Evolutionary conservation across 2,329 filamentous ascomycete genomes (phyloP), one percentile per base, ranked within the genome.

Genomic region (Pestalotiopsis sp.): DNA sequence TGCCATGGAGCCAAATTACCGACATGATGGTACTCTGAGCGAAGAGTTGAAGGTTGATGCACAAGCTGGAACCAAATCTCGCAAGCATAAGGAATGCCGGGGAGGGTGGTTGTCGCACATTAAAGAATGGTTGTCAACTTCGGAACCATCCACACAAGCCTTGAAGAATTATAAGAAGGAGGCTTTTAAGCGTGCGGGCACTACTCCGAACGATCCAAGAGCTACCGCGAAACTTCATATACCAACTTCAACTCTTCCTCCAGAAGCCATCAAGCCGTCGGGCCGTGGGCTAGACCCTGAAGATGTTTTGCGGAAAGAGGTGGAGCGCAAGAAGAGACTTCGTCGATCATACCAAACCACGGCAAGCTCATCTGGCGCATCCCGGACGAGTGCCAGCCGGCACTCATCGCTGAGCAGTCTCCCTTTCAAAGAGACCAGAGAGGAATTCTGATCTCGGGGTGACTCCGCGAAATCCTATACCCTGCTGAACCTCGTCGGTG

Each of bases 141-240:
- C 81, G 61, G 85, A 87, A 69, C 85, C 85, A 11, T 86, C 85
- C 0, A 78, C 79, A 1, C 81, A 84, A 58, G 85, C 83, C 1
- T 77, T 85, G 70, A 84, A 81, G 70, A 74, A 82, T 14, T 82
- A 85, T 69, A 83, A 81, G 71, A 80, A 77, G 65, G 78, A 79
- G 14, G 76, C 79, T 1, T 85, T 79, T 69, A 77, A 79, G 60
- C 82, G 77, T 56, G 80, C 82, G n/a, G 83, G 83, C 22, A 74
- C 86, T 64, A 74, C 81, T 20, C 75, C 75, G 59, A 78, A 81
- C 26, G 82, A 85, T 60, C 82, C 83, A 4, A 74, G 75, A 17
- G 82, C 82, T 10, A 81, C 78, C 38, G 79, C 76, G 26, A 86
- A 85, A 71, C 75, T 86, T 69, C 81, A 85, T 64, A 71, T 83